A percentile compares a stretch with the other conserved stretches of the same genome.
Evolutionary conservation across 2,329 filamentous ascomycete genomes (phyloP).

Genomic region (Trichoderma cornu-damae): DNA sequence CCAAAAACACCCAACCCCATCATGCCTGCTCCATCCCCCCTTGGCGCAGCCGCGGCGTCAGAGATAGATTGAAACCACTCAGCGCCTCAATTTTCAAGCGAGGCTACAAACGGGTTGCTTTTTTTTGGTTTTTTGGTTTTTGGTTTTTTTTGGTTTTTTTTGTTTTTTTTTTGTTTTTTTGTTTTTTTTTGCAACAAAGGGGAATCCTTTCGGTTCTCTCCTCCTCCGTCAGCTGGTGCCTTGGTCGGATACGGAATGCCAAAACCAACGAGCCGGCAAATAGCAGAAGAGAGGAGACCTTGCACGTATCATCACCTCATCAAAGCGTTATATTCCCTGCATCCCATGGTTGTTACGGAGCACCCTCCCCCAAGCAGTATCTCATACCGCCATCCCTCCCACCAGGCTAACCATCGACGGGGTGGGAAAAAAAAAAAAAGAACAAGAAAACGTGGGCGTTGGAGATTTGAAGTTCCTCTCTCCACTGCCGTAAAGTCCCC

Average conservation of each 20-base stretch:
- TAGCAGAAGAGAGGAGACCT: no score
- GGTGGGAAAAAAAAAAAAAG: no score
- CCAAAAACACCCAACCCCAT: not conserved
- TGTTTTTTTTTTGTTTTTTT: not conserved
- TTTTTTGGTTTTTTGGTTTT: not conserved
- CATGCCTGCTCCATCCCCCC: not conserved
- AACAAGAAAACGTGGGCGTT: slow-evolving; percentile 5
- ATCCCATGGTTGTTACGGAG: no score
- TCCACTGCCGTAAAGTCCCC: not conserved
- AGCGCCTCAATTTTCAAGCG: no score
- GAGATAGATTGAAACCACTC: slow-evolving; percentile 3
- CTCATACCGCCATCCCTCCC: not conserved
- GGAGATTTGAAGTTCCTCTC: not conserved
- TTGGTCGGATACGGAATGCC: no score
- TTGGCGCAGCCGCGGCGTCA: not conserved
- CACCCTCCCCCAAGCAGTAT: not conserved
- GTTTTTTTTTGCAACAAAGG: no score
- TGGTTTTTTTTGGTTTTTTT: not conserved
- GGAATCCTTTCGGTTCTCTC: not conserved
- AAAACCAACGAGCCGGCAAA: not conserved
- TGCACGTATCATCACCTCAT: no score
- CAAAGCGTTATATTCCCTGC: not conserved
- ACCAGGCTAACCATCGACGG: no score
- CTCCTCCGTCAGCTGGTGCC: no score
- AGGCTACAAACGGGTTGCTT: no score